Base-by-base conservation (phyloP, 257 asterid species). In the Rubia yunnanensis region DNA sequence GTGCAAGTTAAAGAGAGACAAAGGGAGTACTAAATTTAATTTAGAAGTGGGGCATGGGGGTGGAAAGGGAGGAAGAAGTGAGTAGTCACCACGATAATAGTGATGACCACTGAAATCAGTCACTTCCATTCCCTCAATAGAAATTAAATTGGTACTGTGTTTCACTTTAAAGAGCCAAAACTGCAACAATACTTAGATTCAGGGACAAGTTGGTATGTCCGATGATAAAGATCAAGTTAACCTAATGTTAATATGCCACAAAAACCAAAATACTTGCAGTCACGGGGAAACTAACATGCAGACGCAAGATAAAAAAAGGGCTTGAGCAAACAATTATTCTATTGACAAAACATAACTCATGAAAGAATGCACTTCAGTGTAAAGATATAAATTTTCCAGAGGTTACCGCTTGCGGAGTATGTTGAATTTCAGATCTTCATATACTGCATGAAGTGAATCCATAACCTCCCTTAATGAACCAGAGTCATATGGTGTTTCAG, bases 391-490 rank as follows among this genome's bases (percentile, higher is more conserved):
- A 44, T n/a, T 44, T 44, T 15, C 5, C 1, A 70, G 66, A 54
- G 64, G 74, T 54, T 75, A 94, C 99, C 99, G 76, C 76, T 81
- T 94, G 58, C 97, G 97, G 63, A 90, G 97, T 72, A 81, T 91
- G 83, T 88, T 84, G 62, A 94, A 87, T 71, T 94, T 94, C 78
- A 90, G 81, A 38, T 86, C 82, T 83, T 94, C 97, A 68, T 94
- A 94, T 63, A 94, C 92, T 48, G 95, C 88, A 82, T 94, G 99
- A 83, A 94, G 80, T 34, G 86, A 75, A 79, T 88, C 95, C 78
- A 88, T 77, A 63, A 86, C 74, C 72, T 83, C 92, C 55, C 70
- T 72, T 67, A 88, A 79, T 76, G 86, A 72, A 59, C 81, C 74
- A 72, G 57, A 14, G 75, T 67, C 70, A 60, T 74, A 80, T 55